Base-by-base conservation (phyloP, 2,329 filamentous ascomycete genomes). In the Fusarium napiforme region DNA sequence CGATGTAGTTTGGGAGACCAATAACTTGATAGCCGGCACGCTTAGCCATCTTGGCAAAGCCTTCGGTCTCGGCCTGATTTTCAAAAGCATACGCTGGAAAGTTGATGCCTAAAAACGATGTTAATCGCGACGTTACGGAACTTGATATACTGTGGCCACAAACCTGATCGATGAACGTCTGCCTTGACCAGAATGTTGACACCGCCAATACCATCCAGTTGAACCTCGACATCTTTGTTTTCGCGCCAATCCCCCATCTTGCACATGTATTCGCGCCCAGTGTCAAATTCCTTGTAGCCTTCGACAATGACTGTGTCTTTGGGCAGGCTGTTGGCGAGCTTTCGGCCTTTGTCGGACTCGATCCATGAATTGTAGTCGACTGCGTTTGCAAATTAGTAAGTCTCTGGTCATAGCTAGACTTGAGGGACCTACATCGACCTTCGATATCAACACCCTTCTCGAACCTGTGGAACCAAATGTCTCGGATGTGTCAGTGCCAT, bases 361-460 rank as follows among this genome's bases (percentile, higher is more conserved):
- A 97, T 90, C 96, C 96, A 99, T 4, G 96, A 98, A 84, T 99
- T 99, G 86, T 99, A 99, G 82, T 99, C 96, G 80, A 98, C 94
- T 96, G 69, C 73, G 9, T 16, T 26, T 57, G 46, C 30, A 58
- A 66, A 61, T 77, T 30, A 78, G 73, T 43, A 34, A 34, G 36
- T 32, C 26, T 43, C 21, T n/a, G n/a, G 11, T 18, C 49, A 32
- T 9, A 14, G 19, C 19, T 18, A 23, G 14, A 23, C 21, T 11
- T 40, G 9, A n/a, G 28, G 36, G 58, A 87, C 92, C 85, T 86
- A 96, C 94, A 99, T 88, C 94, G 91, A 73, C 96, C 96, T 85
- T 99, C 96, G 76, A 98, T 96, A 80, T 99, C 96, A 58, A 87
- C 87, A 32, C 91, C 90, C 75, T 96, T 89, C 74, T 91, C 85